Percentiles rank a stretch among this genome's conserved stretches.
Conservation (phyloP, 2,329 filamentous ascomycete genomes). For the Camptophora hylomeconis region DNA sequence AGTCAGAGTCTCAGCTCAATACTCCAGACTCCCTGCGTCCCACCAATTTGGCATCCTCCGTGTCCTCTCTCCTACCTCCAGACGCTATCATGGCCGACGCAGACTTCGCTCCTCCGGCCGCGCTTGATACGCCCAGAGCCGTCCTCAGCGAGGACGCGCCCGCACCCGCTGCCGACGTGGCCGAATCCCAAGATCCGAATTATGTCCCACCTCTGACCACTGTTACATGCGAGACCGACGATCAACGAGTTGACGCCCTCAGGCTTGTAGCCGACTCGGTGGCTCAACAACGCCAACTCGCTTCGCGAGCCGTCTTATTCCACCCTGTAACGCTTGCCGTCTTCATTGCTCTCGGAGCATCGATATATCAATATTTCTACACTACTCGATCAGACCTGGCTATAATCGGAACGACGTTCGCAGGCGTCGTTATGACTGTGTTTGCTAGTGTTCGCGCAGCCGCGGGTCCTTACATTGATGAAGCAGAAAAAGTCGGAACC, state of each 20-base stretch:
- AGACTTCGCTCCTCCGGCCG: slow-evolving; percentile 17
- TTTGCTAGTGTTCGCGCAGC: slow-evolving; percentile 49
- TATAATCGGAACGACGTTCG: slow-evolving; percentile 43
- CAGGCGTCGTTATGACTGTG: slow-evolving; percentile 50
- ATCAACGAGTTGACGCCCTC: slow-evolving; percentile 55
- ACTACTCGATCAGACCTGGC: slow-evolving; percentile 37
- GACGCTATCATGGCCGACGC: slow-evolving; percentile 1
- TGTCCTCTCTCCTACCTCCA: slow-evolving; percentile 24
- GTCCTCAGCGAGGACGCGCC: slow-evolving; percentile 27
- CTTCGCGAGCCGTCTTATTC: slow-evolving; percentile 49
- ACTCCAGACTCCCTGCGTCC: slow-evolving; percentile 50
- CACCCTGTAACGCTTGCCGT: slow-evolving; percentile 39
- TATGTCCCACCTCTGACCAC: slow-evolving; percentile 23
- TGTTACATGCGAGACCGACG: slow-evolving; percentile 23
- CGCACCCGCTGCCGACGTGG: slow-evolving; percentile 13
- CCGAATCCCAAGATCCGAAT: slow-evolving; percentile 16
- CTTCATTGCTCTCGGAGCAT: slow-evolving; percentile 25
- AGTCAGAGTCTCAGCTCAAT: slow-evolving; percentile 48
- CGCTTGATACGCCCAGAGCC: slow-evolving; percentile 26
- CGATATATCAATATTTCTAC: slow-evolving; percentile 29
- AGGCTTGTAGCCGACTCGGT: slow-evolving; percentile 68
- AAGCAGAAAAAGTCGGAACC: slow-evolving; percentile 45
- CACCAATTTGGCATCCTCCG: slow-evolving; percentile 26
- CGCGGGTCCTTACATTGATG: slow-evolving; percentile 47
- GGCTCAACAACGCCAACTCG: slow-evolving; percentile 64